These are phyloP conservation scores for Penicillium sp. DNA, from an alignment of 2,329 filamentous ascomycete species.

Conservation along the genomic window DNA sequence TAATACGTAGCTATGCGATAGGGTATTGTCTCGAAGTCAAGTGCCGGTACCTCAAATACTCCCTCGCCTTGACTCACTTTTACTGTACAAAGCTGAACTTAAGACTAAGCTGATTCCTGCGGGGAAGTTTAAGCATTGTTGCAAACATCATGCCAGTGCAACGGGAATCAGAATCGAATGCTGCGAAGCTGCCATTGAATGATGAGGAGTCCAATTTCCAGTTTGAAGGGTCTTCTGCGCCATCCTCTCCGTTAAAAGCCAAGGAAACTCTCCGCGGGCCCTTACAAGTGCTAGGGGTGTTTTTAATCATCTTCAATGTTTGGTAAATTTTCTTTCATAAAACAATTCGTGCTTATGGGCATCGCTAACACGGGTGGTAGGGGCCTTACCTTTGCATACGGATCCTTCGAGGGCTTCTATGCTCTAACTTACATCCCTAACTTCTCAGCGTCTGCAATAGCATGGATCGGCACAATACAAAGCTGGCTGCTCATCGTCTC, in stretches of 20 bases:
- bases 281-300: constrained; percentile 30
- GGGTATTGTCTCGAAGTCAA: not conserved
- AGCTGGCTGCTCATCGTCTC: constrained; percentile 41
- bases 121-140: not conserved
- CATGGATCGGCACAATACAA: constrained; percentile 45
- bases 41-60: not conserved
- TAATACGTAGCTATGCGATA: not conserved
- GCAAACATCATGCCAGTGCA: not conserved
- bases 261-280: constrained; percentile 1
- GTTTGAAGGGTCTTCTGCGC: not conserved
- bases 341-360: too few relatives aligned
- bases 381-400: constrained; percentile 35
- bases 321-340: constrained; percentile 6
- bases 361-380: constrained; percentile 1
- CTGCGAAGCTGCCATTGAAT: not conserved
- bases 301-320: constrained; percentile 22
- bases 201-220: not conserved
- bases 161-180: not conserved
- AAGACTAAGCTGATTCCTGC: not conserved
- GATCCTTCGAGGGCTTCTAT: constrained; percentile 48
- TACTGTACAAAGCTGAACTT: not conserved
- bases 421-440: constrained; percentile 10
- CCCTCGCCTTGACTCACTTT: not conserved
- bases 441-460: constrained; percentile 37
- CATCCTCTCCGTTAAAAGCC: not conserved